Base-by-base conservation (phyloP, 768 basidiomycete species). In the Punctularia strigosozonata region DNA sequence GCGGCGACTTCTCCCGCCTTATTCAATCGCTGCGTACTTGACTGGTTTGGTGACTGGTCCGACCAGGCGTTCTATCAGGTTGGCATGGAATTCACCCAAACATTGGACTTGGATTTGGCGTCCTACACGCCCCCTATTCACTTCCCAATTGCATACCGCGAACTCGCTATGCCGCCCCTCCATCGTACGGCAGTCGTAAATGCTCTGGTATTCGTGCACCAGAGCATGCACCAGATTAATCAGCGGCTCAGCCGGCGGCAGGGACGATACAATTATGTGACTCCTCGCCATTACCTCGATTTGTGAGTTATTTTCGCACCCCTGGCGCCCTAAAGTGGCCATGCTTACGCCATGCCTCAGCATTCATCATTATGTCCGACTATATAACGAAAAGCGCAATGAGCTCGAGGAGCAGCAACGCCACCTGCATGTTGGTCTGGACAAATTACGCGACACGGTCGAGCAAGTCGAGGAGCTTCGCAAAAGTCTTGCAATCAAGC, bases 11-110 rank as follows among this genome's bases (percentile, higher is more conserved):
- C 95, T 1, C 95, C 95, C 6, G 95, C 95, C 14, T 65, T 98
- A 50, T 94, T 94, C 78, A 99, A 99, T 64, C 83, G 95, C 64
- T 99, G 95, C 57, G 95, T 99, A 6, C 69, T 99, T 41, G 94
- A 99, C 59, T 99, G 95, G 95, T 98, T 98, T 50, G 95, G 95
- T 20, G 92, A 97, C 56, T 99, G 95, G 95, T 90, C 92, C 13
- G 90, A 95, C 50, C 92, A 97, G 55, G 92, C 95, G 0, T 86
- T 98, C 61, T 98, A 85, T 55, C 95, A 98, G 66, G 95, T 99
- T 43, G 95, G 87, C 31, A 77, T 85, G 69, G 95, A 98, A 60
- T 94, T 99, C 60, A 98, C 94, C 2, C 75, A 86, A 38, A 82
- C 85, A 0, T 71, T 99, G 47, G 95, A 98, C 59, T 73, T 99